These are phyloP conservation scores for Spergularia marina DNA, from an alignment of 148 eudicot species.

Conservation along the genomic window DNA sequence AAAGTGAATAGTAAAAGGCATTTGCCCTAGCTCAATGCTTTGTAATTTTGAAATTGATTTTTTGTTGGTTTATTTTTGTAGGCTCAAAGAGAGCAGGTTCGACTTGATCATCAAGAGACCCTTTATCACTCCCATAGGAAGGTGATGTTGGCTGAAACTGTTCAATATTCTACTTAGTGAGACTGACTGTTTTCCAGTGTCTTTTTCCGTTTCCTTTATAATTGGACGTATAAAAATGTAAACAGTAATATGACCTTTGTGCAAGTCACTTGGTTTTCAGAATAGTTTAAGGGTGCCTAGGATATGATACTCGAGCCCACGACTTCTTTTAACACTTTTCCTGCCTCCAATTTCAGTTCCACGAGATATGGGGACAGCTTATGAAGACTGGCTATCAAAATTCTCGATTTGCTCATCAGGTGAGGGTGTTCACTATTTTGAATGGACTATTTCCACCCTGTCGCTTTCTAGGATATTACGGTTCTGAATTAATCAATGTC, in stretches of 20 bases:
- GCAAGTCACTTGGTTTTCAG: background rate
- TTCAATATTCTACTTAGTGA: background rate
- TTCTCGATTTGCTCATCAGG: conserved; percentile 99
- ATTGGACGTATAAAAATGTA: background rate
- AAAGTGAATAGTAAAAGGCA: background rate
- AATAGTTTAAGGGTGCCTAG: background rate
- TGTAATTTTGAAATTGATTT: background rate
- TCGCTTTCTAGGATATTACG: background rate
- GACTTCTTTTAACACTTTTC: conserved; percentile 3
- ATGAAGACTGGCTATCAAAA: conserved; percentile 98
- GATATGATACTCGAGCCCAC: background rate
- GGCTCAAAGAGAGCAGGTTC: conserved; percentile 64
- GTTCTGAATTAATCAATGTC: conserved; percentile 3
- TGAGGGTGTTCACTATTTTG: conserved; percentile 23
- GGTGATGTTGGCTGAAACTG: conserved; percentile 37
- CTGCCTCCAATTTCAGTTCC: conserved; percentile 52
- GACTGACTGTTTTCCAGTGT: background rate
- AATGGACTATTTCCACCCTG: background rate
- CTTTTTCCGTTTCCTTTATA: background rate
- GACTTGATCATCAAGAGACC: conserved; percentile 67
- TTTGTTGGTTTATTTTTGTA: conserved; percentile 30
- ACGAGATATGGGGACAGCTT: conserved; percentile 93
- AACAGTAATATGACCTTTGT: background rate
- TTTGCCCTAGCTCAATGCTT: background rate
- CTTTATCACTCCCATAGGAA: conserved; percentile 71